phyloP scores from a whole-genome alignment of 306 rosid genomes.

The Vicia villosa region DNA sequence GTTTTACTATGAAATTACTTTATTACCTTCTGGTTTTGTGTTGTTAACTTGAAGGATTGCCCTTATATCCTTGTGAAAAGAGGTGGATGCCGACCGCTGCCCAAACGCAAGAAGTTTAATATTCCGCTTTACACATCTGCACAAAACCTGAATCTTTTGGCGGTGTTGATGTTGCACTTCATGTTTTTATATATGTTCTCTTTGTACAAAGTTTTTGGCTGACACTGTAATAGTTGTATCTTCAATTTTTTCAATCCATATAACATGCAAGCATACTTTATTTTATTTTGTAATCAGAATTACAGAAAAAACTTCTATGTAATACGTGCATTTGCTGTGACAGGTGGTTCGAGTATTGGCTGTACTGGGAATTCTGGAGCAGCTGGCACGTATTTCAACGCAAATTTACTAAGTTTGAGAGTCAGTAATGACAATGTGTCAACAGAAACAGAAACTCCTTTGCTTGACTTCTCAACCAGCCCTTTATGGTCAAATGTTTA shows the following conservation, averaged over 20 bases:
- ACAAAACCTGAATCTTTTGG: slow-evolving; percentile 20
- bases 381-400: slow-evolving; percentile 95
- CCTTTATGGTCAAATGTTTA: slow-evolving; percentile 95
- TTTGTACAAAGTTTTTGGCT: slow-evolving; percentile 19
- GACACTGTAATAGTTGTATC: slow-evolving; percentile 19
- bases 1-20: background rate
- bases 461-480: slow-evolving; percentile 92
- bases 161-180: slow-evolving; percentile 14
- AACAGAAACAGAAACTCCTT: slow-evolving; percentile 96
- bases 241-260: slow-evolving; percentile 19
- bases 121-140: background rate
- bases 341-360: slow-evolving; percentile 95
- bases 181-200: slow-evolving; percentile 26
- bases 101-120: background rate
- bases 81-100: background rate
- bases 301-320: slow-evolving; percentile 25
- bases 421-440: slow-evolving; percentile 94
- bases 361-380: slow-evolving; percentile 96
- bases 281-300: slow-evolving; percentile 4
- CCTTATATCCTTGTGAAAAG: background rate
- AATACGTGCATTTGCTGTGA: slow-evolving; percentile 41
- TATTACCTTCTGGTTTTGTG: background rate
- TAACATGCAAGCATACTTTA: slow-evolving; percentile 5
- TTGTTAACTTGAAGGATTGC: background rate
- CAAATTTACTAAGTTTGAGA: slow-evolving; percentile 80